Percentiles rank a stretch among this genome's conserved stretches.
phyloP scores from a whole-genome alignment of 2,329 filamentous ascomycete genomes.

The Calonectria montana region DNA sequence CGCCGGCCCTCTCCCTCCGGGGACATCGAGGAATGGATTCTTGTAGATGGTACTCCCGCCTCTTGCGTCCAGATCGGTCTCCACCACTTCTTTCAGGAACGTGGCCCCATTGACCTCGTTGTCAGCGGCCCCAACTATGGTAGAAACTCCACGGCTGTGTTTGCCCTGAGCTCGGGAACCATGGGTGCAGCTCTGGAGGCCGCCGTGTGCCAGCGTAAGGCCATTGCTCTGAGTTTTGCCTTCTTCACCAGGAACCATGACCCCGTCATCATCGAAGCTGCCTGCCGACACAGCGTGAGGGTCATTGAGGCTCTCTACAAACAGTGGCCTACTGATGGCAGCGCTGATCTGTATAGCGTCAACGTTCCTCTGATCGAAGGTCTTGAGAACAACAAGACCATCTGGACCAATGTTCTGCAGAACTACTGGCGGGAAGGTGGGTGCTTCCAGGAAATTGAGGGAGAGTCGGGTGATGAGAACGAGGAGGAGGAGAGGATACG shows the following conservation, averaged over 20 bases:
- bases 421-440: constrained; percentile 90
- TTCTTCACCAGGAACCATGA: constrained; percentile 91
- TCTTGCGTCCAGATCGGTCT: constrained; percentile 86
- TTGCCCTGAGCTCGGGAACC: constrained; percentile 81
- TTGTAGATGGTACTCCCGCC: constrained; percentile 84
- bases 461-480: constrained; percentile 71
- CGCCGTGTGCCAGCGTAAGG: constrained; percentile 74
- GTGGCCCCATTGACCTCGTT: constrained; percentile 79
- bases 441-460: constrained; percentile 85
- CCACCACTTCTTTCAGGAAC: constrained; percentile 80
- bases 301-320: constrained; percentile 82
- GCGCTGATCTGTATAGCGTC: constrained; percentile 87
- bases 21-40: constrained; percentile 79
- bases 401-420: constrained; percentile 90
- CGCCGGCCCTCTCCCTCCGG: constrained; percentile 64
- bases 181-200: constrained; percentile 83
- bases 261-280: constrained; percentile 80
- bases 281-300: constrained; percentile 77
- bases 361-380: constrained; percentile 89
- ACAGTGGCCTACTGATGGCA: constrained; percentile 75
- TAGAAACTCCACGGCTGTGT: constrained; percentile 83
- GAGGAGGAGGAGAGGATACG: constrained; percentile 81
- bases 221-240: constrained; percentile 89
- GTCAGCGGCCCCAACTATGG: constrained; percentile 87
- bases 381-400: constrained; percentile 75